phyloP scores from a whole-genome alignment of 83 land plant species.

The Picea engelmannii region DNA sequence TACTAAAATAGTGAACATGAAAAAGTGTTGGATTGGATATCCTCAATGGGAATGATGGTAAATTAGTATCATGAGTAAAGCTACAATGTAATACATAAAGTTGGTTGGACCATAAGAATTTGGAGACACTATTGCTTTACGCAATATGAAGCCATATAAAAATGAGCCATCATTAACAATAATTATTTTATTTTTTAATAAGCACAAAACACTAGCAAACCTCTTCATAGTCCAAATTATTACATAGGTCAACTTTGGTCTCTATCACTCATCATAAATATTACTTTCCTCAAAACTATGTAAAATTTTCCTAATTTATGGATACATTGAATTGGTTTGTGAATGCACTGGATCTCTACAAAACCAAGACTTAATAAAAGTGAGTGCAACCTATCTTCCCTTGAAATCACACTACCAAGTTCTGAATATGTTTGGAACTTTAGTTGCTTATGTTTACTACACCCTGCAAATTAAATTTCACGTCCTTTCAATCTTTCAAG shows the following conservation, averaged over 20 bases:
- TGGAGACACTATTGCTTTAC: conserved; percentile 1
- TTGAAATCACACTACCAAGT: no score
- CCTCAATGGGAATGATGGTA: not conserved
- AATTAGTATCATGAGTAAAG: not conserved
- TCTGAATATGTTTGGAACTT: no score
- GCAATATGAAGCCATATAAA: conserved; percentile 1
- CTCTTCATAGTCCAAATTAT: not conserved
- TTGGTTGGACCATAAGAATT: not conserved
- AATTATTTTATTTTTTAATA: not conserved
- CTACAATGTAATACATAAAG: not conserved
- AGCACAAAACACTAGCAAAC: not conserved
- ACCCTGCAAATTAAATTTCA: no score
- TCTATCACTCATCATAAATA: not conserved
- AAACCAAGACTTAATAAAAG: no score
- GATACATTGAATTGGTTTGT: no score
- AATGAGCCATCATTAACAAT: not conserved
- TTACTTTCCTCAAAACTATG: not conserved
- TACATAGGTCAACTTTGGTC: not conserved
- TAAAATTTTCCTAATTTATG: no score
- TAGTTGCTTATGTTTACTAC: no score
- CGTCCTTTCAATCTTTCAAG: no score
- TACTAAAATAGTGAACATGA: not conserved
- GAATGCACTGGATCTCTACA: no score
- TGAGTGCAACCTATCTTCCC: no score
- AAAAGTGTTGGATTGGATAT: not conserved